A percentile compares a stretch with the other conserved stretches of the same genome.
Evolutionary conservation across 768 basidiomycete genomes (phyloP).

Genomic region (Floccularia luteovirens): DNA sequence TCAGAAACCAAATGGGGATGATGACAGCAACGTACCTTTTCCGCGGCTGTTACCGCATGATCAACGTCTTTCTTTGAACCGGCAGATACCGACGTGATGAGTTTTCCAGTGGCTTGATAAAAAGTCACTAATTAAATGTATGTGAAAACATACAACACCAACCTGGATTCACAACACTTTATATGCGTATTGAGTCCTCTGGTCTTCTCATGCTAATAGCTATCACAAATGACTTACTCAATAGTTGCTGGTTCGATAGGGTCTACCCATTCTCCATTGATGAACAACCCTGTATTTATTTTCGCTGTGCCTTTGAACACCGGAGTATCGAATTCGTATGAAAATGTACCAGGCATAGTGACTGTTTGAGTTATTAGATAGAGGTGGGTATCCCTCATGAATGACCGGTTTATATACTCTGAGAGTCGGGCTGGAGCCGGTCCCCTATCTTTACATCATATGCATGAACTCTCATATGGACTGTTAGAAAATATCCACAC

Average conservation of each 20-base stretch:
- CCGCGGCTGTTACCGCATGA: constrained; percentile 50
- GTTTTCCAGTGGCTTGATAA: constrained; percentile 47
- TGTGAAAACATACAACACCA: constrained; percentile 21
- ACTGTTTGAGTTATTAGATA: neutral
- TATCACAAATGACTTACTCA: constrained; percentile 34
- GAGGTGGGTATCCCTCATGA: no score
- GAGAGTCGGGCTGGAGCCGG: no score
- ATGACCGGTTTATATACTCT: no score
- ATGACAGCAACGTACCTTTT: constrained; percentile 23
- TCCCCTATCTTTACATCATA: no score
- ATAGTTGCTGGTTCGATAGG: constrained; percentile 41
- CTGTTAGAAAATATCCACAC: no score
- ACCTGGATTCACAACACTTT: constrained; percentile 16
- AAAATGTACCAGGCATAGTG: constrained; percentile 28
- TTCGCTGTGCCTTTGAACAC: constrained; percentile 50
- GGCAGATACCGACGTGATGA: constrained; percentile 42
- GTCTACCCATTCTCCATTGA: constrained; percentile 51
- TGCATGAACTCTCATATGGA: no score
- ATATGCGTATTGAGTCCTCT: neutral
- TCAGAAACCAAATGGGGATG: neutral
- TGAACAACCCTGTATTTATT: constrained; percentile 62
- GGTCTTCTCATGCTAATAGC: constrained; percentile 1
- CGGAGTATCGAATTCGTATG: constrained; percentile 44
- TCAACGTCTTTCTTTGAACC: constrained; percentile 60
- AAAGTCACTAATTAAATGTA: neutral